Percentiles rank a stretch among this genome's conserved stretches.
These are phyloP conservation scores for Lepraria neglecta DNA, from an alignment of 495 filamentous ascomycete genomes.

Conservation along the genomic window DNA sequence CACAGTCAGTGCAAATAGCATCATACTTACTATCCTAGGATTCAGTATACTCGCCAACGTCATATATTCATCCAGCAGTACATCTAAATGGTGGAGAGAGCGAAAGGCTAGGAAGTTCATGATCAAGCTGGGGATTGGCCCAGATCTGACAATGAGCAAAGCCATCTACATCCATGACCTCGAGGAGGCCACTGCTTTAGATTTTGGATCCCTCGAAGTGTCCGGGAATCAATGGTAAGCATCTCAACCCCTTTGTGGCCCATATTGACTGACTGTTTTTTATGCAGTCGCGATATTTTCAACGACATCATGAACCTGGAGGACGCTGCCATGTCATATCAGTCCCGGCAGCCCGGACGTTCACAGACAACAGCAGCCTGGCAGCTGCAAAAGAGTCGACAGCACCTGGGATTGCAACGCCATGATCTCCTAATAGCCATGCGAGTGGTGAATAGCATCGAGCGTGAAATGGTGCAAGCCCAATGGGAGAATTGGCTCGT, in stretches of 20 bases:
- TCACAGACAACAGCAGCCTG: slow-evolving; percentile 44
- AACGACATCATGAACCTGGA: slow-evolving; percentile 43
- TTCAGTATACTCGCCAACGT: slow-evolving; percentile 64
- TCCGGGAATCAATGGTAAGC: slow-evolving; percentile 34
- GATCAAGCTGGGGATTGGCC: slow-evolving; percentile 67
- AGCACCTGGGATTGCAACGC: slow-evolving; percentile 76
- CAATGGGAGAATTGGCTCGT: slow-evolving; percentile 90
- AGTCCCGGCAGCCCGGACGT: neutral
- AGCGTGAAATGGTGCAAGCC: slow-evolving; percentile 70
- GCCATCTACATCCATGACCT: slow-evolving; percentile 79
- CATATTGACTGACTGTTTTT: neutral
- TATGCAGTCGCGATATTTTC: slow-evolving; percentile 47
- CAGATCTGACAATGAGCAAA: slow-evolving; percentile 73
- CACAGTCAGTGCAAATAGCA: slow-evolving; percentile 63
- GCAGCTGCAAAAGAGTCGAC: slow-evolving; percentile 67
- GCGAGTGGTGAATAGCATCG: slow-evolving; percentile 81
- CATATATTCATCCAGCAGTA: slow-evolving; percentile 60
- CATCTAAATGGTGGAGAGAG: slow-evolving; percentile 78
- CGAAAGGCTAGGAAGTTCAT: slow-evolving; percentile 73
- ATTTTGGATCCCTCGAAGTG: slow-evolving; percentile 7
- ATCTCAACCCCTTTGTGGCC: neutral
- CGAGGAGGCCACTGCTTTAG: slow-evolving; percentile 55
- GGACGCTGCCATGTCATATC: neutral
- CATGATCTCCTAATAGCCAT: slow-evolving; percentile 89
- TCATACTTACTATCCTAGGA: slow-evolving; percentile 63